Evolutionary conservation across 225 moss, liverwort and hornwort genomes (phyloP).

Genomic region (Sphagnum tenellum): DNA sequence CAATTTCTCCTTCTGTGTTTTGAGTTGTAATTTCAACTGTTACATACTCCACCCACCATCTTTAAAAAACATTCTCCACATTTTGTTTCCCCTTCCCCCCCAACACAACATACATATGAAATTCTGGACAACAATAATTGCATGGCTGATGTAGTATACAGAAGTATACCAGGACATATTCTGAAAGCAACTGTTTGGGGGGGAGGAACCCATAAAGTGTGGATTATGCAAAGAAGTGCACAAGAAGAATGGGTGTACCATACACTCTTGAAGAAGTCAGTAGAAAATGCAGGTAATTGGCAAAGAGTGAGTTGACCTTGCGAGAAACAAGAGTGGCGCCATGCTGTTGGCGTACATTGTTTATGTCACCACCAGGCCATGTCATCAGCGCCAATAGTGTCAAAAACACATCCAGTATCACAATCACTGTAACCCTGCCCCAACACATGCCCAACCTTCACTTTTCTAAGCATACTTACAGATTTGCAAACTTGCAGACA

Average conservation of each 20-base stretch:
- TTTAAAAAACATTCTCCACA: no score
- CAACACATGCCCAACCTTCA: no score
- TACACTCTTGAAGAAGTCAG: neutral
- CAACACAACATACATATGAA: neutral
- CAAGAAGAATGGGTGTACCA: neutral
- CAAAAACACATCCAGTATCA: slow-evolving; percentile 68
- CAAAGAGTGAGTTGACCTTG: slow-evolving; percentile 43
- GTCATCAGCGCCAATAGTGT: slow-evolving; percentile 94
- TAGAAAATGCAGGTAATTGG: neutral
- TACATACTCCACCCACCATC: neutral
- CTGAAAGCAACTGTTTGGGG: neutral
- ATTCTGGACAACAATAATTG: neutral
- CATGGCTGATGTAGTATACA: neutral
- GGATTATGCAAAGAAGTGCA: neutral
- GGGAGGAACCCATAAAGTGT: neutral
- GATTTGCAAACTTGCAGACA: no score
- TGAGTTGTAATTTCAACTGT: slow-evolving; percentile 68
- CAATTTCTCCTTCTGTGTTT: slow-evolving; percentile 30
- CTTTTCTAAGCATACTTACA: no score
- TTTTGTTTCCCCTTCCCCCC: neutral
- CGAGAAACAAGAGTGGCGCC: slow-evolving; percentile 61
- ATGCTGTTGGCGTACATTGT: slow-evolving; percentile 63
- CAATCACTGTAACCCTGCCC: slow-evolving; percentile 68
- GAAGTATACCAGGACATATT: neutral
- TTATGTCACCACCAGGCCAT: slow-evolving; percentile 96